phyloP scores from a whole-genome alignment of 495 filamentous ascomycete species.

The Podospora conica region DNA sequence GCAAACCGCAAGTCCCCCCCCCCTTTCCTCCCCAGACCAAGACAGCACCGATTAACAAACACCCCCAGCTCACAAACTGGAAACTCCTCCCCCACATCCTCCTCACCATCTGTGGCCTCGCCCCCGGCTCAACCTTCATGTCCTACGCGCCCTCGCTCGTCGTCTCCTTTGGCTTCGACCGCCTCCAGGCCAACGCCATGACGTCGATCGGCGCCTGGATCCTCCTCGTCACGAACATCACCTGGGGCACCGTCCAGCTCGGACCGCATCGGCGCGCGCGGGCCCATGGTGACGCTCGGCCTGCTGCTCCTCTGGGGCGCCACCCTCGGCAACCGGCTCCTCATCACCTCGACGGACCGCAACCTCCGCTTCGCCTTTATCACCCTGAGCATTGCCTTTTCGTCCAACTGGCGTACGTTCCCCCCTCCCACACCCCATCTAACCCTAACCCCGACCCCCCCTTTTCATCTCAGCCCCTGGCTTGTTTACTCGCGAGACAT shows the following conservation, averaged over 20 bases:
- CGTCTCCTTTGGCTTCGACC: constrained; percentile 42
- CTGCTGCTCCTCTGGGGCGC: constrained; percentile 20
- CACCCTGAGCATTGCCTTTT: constrained; percentile 42
- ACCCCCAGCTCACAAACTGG: constrained; percentile 26
- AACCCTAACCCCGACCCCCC: background rate
- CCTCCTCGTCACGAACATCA: constrained; percentile 35
- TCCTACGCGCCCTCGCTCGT: constrained; percentile 37
- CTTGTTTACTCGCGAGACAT: too few relatives aligned
- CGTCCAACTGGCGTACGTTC: constrained; percentile 48
- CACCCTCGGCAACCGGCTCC: constrained; percentile 26
- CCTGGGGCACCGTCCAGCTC: constrained; percentile 37
- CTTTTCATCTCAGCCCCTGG: too few relatives aligned
- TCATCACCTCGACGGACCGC: constrained; percentile 41
- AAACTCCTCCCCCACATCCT: constrained; percentile 39
- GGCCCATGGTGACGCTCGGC: constrained; percentile 20
- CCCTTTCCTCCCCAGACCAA: background rate
- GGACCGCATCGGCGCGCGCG: constrained; percentile 23
- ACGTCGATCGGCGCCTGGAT: constrained; percentile 39
- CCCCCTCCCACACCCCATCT: background rate
- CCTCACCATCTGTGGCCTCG: constrained; percentile 31
- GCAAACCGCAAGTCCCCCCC: constrained; percentile 11
- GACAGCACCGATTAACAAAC: background rate
- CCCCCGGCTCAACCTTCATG: constrained; percentile 31
- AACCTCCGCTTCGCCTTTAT: constrained; percentile 39
- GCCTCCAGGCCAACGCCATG: constrained; percentile 47